These are phyloP conservation scores for Penicillium sp. DNA, from an alignment of 2,329 filamentous ascomycete species.

Conservation along the genomic window DNA sequence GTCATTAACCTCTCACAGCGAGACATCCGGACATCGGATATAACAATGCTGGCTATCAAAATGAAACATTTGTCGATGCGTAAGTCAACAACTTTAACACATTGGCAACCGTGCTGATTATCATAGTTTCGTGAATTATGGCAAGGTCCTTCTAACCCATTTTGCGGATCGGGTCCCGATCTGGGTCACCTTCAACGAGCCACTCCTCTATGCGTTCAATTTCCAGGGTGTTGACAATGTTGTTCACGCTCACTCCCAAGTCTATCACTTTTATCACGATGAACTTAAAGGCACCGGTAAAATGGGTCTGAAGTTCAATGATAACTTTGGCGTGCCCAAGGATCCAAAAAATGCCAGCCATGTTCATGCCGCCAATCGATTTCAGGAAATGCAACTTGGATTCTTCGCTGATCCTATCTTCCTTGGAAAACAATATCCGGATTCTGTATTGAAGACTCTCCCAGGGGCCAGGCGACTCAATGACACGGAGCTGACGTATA, in stretches of 20 bases:
- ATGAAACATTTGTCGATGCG: conserved; percentile 42
- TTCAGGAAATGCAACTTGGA: conserved; percentile 38
- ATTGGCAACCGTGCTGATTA: neutral
- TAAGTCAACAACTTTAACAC: neutral
- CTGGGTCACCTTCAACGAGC: conserved; percentile 47
- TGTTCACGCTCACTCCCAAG: conserved; percentile 42
- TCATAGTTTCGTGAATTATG: conserved; percentile 37
- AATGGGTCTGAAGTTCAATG: conserved; percentile 46
- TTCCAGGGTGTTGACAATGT: conserved; percentile 55
- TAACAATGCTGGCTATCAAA: conserved; percentile 36
- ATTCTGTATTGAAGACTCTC: conserved; percentile 46
- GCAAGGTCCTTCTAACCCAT: conserved; percentile 38
- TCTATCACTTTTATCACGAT: conserved; percentile 44
- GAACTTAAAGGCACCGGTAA: conserved; percentile 46
- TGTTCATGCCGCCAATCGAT: conserved; percentile 30
- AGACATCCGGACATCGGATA: conserved; percentile 26
- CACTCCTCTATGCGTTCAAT: conserved; percentile 37
- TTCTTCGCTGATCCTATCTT: conserved; percentile 49
- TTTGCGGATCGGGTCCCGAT: conserved; percentile 42
- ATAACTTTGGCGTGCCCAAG: conserved; percentile 54
- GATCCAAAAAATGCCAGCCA: conserved; percentile 33
- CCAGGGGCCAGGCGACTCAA: conserved; percentile 49
- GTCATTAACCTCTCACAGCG: conserved; percentile 3
- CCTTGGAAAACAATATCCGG: conserved; percentile 47
- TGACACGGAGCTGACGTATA: conserved; percentile 49